Percentiles rank a stretch among this genome's conserved stretches.
Evolutionary conservation across 768 basidiomycete species (phyloP).

Genomic region (Filobasidium floriforme): DNA sequence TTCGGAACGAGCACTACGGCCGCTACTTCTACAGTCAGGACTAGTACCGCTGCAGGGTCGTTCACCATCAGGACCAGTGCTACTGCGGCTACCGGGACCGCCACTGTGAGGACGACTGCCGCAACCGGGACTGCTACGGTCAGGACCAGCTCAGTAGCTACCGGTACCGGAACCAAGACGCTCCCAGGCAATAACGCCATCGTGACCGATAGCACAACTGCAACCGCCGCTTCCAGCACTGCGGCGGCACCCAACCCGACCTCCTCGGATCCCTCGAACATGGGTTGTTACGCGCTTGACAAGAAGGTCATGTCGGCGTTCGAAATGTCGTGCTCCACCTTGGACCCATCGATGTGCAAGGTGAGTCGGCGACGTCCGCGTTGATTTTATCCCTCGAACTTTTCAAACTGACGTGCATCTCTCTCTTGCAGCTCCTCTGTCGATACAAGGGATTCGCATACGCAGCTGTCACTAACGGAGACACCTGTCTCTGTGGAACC

Average conservation of each 20-base stretch:
- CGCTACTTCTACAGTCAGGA: not conserved
- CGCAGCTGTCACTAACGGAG: conserved; percentile 29
- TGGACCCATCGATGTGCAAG: conserved; percentile 1
- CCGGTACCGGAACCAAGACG: not conserved
- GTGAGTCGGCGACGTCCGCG: not conserved
- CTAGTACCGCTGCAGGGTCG: not conserved
- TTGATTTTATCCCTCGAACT: not conserved
- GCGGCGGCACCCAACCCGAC: not conserved
- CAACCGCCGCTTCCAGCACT: not conserved
- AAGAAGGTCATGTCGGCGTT: conserved; percentile 1
- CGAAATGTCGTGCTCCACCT: not conserved
- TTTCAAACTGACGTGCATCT: not conserved
- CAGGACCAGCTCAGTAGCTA: too few species aligned
- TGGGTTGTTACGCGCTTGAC: not conserved
- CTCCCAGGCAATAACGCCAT: not conserved
- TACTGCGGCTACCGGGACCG: too few species aligned
- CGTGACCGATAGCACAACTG: not conserved
- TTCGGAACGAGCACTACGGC: not conserved
- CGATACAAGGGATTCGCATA: conserved; percentile 25
- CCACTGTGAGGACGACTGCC: too few species aligned
- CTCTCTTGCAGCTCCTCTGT: conserved; percentile 17
- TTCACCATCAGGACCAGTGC: not conserved
- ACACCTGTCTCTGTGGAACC: conserved; percentile 34
- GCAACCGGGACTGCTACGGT: too few species aligned
- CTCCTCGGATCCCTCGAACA: not conserved